Conservation (phyloP, 768 basidiomycete species). For the Termitomyces sp. region DNA sequence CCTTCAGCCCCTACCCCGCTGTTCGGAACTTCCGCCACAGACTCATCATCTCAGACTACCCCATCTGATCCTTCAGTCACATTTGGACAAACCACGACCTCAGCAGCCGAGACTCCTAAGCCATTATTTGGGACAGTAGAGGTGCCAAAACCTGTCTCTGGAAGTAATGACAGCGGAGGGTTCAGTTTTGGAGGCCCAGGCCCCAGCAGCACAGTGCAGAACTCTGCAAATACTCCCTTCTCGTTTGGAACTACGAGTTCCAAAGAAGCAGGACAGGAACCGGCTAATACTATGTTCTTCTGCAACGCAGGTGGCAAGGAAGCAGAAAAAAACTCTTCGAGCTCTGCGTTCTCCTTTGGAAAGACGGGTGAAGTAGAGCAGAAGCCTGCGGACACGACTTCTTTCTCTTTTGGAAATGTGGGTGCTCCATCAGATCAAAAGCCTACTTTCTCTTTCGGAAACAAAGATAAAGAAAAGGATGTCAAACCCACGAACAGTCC, state of each 20-base stretch:
- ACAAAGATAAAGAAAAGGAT: conserved; percentile 4
- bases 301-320: conserved; percentile 13
- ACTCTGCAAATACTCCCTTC: conserved; percentile 3
- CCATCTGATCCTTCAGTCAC: conserved; percentile 19
- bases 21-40: not conserved
- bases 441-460: conserved; percentile 40
- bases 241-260: conserved; percentile 9
- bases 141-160: conserved; percentile 37
- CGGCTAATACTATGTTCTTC: conserved; percentile 36
- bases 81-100: conserved; percentile 16
- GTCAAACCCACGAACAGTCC: conserved; percentile 16
- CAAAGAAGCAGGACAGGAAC: not conserved
- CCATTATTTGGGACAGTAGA: conserved; percentile 27
- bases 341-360: conserved; percentile 2
- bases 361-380: not conserved
- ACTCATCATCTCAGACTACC: conserved; percentile 13
- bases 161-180: conserved; percentile 10
- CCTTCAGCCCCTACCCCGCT: not conserved
- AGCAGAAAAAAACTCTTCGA: conserved; percentile 4
- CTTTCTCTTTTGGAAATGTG: conserved; percentile 3
- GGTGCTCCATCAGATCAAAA: conserved; percentile 5
- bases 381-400: not conserved
- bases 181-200: not conserved
- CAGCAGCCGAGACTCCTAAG: conserved; percentile 27
- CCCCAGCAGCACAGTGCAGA: not conserved